Conservation (phyloP, 495 filamentous ascomycete species). For the Umbilicaria muhlenbergii region DNA sequence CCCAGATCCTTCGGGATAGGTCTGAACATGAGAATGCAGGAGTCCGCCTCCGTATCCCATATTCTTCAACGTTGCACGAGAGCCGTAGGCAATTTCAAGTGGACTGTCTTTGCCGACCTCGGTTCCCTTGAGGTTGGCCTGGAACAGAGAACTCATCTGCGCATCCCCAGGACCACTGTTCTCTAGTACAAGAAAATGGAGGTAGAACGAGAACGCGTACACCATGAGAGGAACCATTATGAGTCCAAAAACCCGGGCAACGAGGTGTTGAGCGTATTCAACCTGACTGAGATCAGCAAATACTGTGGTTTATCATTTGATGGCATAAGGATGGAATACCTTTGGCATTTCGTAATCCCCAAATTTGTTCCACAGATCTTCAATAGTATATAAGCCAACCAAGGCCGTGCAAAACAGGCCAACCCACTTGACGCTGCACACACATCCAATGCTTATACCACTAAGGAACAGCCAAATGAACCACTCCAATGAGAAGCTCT, state of each 20-base stretch:
- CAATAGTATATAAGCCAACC: constrained; percentile 87
- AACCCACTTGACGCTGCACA: constrained; percentile 97
- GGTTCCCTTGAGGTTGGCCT: constrained; percentile 85
- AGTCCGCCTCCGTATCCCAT: constrained; percentile 98
- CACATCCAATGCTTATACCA: constrained; percentile 88
- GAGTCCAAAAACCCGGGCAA: constrained; percentile 68
- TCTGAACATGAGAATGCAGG: constrained; percentile 94
- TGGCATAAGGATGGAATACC: constrained; percentile 24
- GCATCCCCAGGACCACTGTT: constrained; percentile 94
- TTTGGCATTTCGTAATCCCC: constrained; percentile 83
- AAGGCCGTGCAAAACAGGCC: constrained; percentile 88
- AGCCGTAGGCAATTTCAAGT: constrained; percentile 78
- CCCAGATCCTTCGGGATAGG: constrained; percentile 81
- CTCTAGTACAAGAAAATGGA: constrained; percentile 84
- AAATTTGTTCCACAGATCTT: constrained; percentile 98
- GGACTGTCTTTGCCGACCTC: constrained; percentile 89
- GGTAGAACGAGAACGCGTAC: constrained; percentile 87
- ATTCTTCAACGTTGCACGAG: constrained; percentile 87
- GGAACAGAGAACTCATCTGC: constrained; percentile 98
- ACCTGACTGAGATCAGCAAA: constrained; percentile 26
- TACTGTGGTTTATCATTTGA: background rate
- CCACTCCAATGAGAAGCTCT: constrained; percentile 81
- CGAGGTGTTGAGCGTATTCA: constrained; percentile 60
- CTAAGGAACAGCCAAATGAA: constrained; percentile 82
- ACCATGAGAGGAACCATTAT: constrained; percentile 76